A percentile compares a stretch with the other conserved stretches of the same genome.
phyloP scores from a whole-genome alignment of 495 filamentous ascomycete genomes.

The Aspergillus coremiiformis region DNA sequence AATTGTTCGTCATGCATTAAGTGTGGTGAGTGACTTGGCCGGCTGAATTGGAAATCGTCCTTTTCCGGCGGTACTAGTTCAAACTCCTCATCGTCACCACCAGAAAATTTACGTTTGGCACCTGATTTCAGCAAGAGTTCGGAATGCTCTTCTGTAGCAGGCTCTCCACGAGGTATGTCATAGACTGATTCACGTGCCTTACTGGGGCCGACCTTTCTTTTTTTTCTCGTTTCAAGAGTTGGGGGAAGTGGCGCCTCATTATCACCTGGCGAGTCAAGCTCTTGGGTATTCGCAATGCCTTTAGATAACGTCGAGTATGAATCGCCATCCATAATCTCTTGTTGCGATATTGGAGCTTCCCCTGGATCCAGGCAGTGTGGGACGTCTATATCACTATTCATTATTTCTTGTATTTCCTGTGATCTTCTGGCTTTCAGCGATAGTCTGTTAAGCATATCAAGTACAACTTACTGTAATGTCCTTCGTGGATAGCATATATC shows the following conservation, averaged over 20 bases:
- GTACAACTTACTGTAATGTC: slow-evolving; percentile 60
- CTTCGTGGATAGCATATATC: slow-evolving; percentile 66
- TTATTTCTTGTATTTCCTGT: slow-evolving; percentile 37
- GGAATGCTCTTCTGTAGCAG: background rate
- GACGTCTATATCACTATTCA: slow-evolving; percentile 39
- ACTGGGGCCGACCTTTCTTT: slow-evolving; percentile 44
- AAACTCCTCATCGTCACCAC: slow-evolving; percentile 40
- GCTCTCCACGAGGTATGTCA: background rate
- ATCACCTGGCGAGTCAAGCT: background rate
- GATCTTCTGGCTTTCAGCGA: slow-evolving; percentile 26
- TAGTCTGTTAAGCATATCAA: background rate
- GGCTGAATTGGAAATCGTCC: slow-evolving; percentile 46
- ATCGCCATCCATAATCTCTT: slow-evolving; percentile 55
- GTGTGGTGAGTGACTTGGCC: slow-evolving; percentile 16
- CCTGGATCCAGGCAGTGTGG: slow-evolving; percentile 60
- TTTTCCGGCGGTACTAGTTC: slow-evolving; percentile 23
- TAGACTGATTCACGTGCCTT: slow-evolving; percentile 30
- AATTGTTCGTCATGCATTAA: background rate
- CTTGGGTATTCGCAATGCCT: background rate
- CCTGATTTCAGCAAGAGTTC: slow-evolving; percentile 34
- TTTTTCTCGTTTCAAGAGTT: slow-evolving; percentile 33
- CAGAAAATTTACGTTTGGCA: slow-evolving; percentile 56
- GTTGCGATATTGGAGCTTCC: slow-evolving; percentile 46
- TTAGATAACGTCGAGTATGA: slow-evolving; percentile 26
- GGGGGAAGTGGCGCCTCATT: slow-evolving; percentile 22